Base-by-base conservation (phyloP, 139 green algal genomes). In the Diplosphaera chodatii region DNA sequence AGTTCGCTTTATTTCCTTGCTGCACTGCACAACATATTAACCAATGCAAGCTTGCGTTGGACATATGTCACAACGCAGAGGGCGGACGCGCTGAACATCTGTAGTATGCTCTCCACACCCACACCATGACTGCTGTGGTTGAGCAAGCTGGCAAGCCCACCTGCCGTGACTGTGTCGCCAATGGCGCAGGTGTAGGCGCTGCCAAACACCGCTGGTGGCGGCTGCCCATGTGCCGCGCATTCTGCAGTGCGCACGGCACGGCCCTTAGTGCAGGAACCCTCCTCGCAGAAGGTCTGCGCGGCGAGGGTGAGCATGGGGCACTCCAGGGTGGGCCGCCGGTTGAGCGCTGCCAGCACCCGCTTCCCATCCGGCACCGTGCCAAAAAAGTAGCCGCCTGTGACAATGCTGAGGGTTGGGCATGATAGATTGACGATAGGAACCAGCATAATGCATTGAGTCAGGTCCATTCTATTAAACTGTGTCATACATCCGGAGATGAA, bases 321-420 rank as follows among this genome's bases (percentile, higher is more conserved):
- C 4, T 84, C 32, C 2, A 86, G 79, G 31, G 22, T 10, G 10
- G 16, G 8, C 48, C 18, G 48, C 48, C 48, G 48, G 18, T 59
- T 59, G 16, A 82, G 72, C 68, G 68, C 77, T 41, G 73, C 72
- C 72, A 88, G 80, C 33, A 96, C 77, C 0, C 79, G 70, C 72
- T 85, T 88, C 56, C 91, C 92, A 66, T 89, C 85, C 21, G 91
- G 90, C 15, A 92, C 80, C 8, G 86, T 94, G 31, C 81, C 89
- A 28, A 97, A 79, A 73, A 97, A 96, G 78, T 91, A 90, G 55
- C 92, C 92, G 10, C 91, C 87, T 91, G 83, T n/a, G n/a, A n/a
- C n/a, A n/a, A n/a, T n/a, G n/a, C n/a, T n/a, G n/a, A n/a, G n/a
- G n/a, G n/a, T n/a, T n/a, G n/a, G n/a, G n/a, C n/a, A n/a, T n/a